These are phyloP conservation scores for Cichorium intybus DNA, from an alignment of 140 eudicot species.

Conservation along the genomic window DNA sequence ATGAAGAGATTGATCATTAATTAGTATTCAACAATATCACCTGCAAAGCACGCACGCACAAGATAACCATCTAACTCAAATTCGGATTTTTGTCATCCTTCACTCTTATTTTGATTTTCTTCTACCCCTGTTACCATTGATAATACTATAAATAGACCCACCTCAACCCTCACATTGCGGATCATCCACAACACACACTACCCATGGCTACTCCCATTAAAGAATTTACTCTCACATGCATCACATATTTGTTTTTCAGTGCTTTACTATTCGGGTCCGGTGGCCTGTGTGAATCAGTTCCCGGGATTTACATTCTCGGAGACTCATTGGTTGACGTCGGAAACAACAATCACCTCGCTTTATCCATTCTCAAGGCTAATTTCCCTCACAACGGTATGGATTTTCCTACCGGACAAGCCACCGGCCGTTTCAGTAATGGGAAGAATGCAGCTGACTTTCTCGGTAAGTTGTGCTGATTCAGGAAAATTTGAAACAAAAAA, in stretches of 20 bases:
- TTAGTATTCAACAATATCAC: neutral
- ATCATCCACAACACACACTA: conserved; percentile 1
- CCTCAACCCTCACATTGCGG: neutral
- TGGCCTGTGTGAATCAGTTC: conserved; percentile 18
- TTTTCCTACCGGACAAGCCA: conserved; percentile 48
- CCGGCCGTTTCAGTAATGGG: conserved; percentile 79
- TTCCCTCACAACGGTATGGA: conserved; percentile 71
- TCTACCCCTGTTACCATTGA: neutral
- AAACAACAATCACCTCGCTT: conserved; percentile 52
- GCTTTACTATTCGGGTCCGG: neutral
- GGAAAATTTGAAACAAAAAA: neutral
- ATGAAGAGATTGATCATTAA: neutral
- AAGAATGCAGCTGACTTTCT: conserved; percentile 71
- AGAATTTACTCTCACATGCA: neutral
- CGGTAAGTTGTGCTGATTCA: conserved; percentile 37
- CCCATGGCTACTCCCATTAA: conserved; percentile 11
- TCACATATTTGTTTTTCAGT: neutral
- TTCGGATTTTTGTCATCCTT: neutral
- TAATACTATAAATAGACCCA: neutral
- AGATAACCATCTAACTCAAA: neutral
- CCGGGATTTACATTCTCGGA: conserved; percentile 58
- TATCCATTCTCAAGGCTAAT: conserved; percentile 50
- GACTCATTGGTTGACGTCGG: conserved; percentile 82
- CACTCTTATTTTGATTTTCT: neutral
- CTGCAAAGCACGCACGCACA: neutral